Base-by-base conservation (phyloP, 140 eudicot species). In the Stevia rebaudiana region DNA sequence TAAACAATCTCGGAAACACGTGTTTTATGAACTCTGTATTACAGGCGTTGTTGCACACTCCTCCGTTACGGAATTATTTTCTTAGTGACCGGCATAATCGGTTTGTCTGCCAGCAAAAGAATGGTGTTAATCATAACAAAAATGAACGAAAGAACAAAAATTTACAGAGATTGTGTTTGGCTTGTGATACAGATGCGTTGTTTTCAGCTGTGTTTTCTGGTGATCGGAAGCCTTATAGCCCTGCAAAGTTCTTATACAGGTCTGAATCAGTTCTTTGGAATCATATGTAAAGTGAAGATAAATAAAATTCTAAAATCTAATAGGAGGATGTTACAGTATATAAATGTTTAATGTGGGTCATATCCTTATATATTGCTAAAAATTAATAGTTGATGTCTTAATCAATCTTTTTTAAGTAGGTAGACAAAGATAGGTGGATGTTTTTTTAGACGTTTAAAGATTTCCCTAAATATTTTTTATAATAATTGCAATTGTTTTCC, bases 21-120 rank as follows among this genome's bases (percentile, higher is more conserved):
- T 90, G 95, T 68, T 90, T 90, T 6, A 86, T 90, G 94, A 90
- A 90, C 61, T 90, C 97, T 3, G 95, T 90, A 11, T 69, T 90
- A 77, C 97, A 90, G 73, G 97, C 95, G 3, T 82, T 90, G 74
- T 79, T 90, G 56, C 97, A 86, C 18, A 90, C 95, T 4, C 89
- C 95, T 3, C 97, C 97, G 4, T 46, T 90, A 25, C 79, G 95
- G 68, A 86, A 86, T 63, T 90, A 81, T 52, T 90, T 86, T 17
- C 51, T 90, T 17, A 82, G 95, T 72, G 97, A 86, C 59, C 61
- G 82, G 68, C 97, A 90, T 21, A 86, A 90, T 36, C 68, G 94
- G 48, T 83, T 74, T 22, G 79, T 79, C 49, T 90, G 97, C 39
- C 87, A 86, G 75, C 85, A 77, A 61, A 87, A 77, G 50, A 83